Conservation (phyloP, 306 rosid species). For the Benincasa hispida region DNA sequence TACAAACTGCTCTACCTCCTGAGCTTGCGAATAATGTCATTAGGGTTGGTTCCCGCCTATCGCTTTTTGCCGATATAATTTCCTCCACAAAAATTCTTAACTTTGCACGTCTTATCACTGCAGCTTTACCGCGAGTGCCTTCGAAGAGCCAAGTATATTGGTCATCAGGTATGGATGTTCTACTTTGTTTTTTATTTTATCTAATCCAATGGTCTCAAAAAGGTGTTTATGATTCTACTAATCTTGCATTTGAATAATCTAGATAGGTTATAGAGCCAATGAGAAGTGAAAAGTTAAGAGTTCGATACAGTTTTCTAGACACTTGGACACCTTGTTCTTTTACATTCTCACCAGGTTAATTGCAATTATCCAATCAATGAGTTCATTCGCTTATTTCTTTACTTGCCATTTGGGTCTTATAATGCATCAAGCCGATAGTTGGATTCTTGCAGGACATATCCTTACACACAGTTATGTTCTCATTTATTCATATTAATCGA, state of each 20-base stretch:
- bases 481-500: neutral
- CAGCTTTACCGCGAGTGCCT: slow-evolving; percentile 92
- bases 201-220: neutral
- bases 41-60: slow-evolving; percentile 34
- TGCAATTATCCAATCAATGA: neutral
- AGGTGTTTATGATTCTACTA: neutral
- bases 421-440: neutral
- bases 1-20: slow-evolving; percentile 86
- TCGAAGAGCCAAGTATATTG: slow-evolving; percentile 81
- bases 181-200: neutral
- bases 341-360: neutral
- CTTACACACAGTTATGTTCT: neutral
- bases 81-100: neutral
- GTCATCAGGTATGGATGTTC: slow-evolving; percentile 43
- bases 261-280: neutral
- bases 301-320: neutral
- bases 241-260: neutral
- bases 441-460: neutral
- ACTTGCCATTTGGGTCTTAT: neutral
- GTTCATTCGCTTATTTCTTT: neutral
- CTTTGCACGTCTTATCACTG: neutral
- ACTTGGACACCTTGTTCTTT: neutral
- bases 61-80: neutral
- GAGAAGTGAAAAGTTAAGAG: neutral
- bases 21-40: slow-evolving; percentile 83